Conservation (phyloP, 352 stramenopile genomes). For the Phytophthora lateralis region DNA sequence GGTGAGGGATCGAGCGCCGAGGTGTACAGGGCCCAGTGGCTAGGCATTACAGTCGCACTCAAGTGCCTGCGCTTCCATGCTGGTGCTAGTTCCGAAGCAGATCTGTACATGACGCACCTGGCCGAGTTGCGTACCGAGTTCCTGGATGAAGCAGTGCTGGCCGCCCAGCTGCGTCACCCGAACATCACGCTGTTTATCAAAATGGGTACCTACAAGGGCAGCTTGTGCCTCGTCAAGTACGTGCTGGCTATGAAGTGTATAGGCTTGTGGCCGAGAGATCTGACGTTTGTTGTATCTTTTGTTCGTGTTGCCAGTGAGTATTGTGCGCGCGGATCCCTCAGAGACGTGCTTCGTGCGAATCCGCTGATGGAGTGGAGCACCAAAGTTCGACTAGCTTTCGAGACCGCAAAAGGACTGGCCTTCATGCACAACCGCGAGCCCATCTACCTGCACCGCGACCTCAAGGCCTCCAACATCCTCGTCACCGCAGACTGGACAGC, state of each 20-base stretch:
- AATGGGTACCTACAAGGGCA: constrained; percentile 64
- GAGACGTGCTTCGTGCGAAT: constrained; percentile 65
- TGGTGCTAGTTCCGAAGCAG: constrained; percentile 38
- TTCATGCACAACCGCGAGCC: constrained; percentile 82
- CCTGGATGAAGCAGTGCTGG: constrained; percentile 67
- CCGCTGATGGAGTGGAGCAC: constrained; percentile 70
- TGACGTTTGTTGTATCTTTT: constrained; percentile 17
- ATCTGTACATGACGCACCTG: constrained; percentile 75
- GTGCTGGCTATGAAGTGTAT: constrained; percentile 15
- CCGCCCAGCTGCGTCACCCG: constrained; percentile 63
- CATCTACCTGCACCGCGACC: constrained; percentile 76
- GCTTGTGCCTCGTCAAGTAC: constrained; percentile 78
- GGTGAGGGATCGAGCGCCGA: constrained; percentile 67
- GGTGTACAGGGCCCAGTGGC: constrained; percentile 72
- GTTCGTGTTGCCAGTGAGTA: constrained; percentile 53
- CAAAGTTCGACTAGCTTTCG: constrained; percentile 70
- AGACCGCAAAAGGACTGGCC: constrained; percentile 70
- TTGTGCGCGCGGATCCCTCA: constrained; percentile 62
- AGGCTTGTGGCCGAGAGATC: not conserved
- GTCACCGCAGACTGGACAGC: constrained; percentile 76
- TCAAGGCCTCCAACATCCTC: constrained; percentile 80
- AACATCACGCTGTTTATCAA: constrained; percentile 85
- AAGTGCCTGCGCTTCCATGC: constrained; percentile 67
- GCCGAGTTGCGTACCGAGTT: constrained; percentile 67
- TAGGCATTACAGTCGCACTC: constrained; percentile 78